These are phyloP conservation scores for Powellomyces hirtus DNA, from an alignment of 192 early-diverging fungal genomes.

Conservation along the genomic window DNA sequence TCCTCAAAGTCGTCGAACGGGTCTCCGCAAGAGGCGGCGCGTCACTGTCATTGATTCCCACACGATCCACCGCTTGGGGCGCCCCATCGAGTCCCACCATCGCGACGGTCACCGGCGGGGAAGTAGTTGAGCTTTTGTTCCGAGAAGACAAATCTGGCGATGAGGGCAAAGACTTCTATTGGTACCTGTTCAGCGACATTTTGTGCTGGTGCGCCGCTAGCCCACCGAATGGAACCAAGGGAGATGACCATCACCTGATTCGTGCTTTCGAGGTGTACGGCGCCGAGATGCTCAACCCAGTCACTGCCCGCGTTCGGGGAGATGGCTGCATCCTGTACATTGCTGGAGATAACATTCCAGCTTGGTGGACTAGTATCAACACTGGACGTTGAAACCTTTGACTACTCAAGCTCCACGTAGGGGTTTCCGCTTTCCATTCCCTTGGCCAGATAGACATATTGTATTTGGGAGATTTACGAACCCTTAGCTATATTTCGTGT, in stretches of 20 bases:
- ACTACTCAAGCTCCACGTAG: no score
- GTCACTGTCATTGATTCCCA: neutral
- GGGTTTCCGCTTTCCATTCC: no score
- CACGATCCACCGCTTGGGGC: neutral
- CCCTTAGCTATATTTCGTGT: no score
- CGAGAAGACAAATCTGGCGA: slow-evolving; percentile 7
- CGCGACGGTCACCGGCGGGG: neutral
- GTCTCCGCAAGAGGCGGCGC: neutral
- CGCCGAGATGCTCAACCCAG: neutral
- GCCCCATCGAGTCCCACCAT: neutral
- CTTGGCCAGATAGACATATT: no score
- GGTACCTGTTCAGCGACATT: slow-evolving; percentile 41
- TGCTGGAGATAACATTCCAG: slow-evolving; percentile 25
- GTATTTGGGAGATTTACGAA: no score
- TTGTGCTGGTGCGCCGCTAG: slow-evolving; percentile 40
- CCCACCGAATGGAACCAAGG: neutral
- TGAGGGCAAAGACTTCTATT: slow-evolving; percentile 39
- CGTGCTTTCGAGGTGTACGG: neutral
- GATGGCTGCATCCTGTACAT: slow-evolving; percentile 40
- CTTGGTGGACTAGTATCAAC: slow-evolving; percentile 30
- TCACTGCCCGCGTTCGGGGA: slow-evolving; percentile 36
- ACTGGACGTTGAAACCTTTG: slow-evolving; percentile 4
- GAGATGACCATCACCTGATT: neutral
- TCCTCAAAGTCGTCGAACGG: slow-evolving; percentile 39
- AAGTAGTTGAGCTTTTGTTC: slow-evolving; percentile 15